phyloP scores from a whole-genome alignment of 768 basidiomycete genomes.

The Hysterangium stoloniferum region DNA sequence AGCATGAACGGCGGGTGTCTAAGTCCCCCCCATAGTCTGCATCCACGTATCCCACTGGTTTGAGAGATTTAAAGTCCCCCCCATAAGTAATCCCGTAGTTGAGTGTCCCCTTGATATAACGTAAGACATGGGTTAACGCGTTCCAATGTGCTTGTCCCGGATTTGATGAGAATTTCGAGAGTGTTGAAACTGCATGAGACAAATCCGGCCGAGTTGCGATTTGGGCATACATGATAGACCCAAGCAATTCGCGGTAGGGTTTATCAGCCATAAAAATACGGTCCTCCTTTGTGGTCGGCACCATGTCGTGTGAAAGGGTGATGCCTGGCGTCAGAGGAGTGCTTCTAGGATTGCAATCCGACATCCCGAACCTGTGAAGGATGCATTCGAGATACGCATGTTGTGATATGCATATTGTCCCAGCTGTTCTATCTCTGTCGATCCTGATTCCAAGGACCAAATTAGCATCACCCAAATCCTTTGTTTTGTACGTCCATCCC shows the following conservation, averaged over 20 bases:
- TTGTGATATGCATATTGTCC: neutral
- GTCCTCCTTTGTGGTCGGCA: neutral
- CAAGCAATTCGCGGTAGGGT: slow-evolving; percentile 10
- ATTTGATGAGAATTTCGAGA: slow-evolving; percentile 13
- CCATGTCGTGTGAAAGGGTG: slow-evolving; percentile 5
- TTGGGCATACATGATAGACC: slow-evolving; percentile 16
- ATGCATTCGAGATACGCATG: slow-evolving; percentile 3
- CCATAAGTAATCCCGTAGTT: neutral
- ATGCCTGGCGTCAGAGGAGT: slow-evolving; percentile 18
- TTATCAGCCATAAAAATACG: neutral
- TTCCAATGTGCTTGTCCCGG: slow-evolving; percentile 11
- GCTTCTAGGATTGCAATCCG: slow-evolving; percentile 12
- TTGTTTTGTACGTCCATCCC: no score
- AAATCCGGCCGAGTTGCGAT: slow-evolving; percentile 21
- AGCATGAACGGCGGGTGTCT: neutral
- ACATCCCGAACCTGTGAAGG: slow-evolving; percentile 14
- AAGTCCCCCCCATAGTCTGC: neutral
- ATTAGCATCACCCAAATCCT: neutral
- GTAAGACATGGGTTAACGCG: slow-evolving; percentile 8
- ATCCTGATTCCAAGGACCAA: slow-evolving; percentile 1
- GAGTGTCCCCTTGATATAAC: slow-evolving; percentile 4
- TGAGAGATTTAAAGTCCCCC: neutral
- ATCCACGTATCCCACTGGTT: neutral
- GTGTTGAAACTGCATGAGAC: slow-evolving; percentile 12
- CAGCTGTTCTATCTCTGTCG: neutral